Conservation (phyloP, 1,284 basidiomycete genomes). For the Austroboletus novae-zelandiae region DNA sequence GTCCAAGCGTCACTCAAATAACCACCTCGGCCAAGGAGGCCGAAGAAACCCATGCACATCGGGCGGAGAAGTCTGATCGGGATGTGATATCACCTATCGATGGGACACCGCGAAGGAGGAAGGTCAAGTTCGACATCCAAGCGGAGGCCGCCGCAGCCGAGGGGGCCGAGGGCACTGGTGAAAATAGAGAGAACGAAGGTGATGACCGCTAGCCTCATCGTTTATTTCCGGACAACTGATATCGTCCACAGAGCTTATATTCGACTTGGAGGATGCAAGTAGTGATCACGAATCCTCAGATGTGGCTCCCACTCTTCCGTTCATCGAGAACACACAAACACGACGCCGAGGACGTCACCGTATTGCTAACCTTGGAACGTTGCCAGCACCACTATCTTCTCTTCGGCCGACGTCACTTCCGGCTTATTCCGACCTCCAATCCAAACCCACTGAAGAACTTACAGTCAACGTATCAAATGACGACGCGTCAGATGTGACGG, state of each 20-base stretch:
- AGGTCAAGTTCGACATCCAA: conserved; percentile 72
- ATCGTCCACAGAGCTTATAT: conserved; percentile 54
- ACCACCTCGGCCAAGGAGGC: conserved; percentile 8
- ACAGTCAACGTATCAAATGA: conserved; percentile 2
- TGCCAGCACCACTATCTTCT: conserved; percentile 57
- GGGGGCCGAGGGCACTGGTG: conserved; percentile 35
- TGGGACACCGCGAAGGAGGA: conserved; percentile 48
- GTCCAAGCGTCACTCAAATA: conserved; percentile 14
- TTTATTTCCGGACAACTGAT: conserved; percentile 10
- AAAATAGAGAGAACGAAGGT: conserved; percentile 38
- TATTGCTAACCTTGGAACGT: conserved; percentile 34
- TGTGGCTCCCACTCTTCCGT: conserved; percentile 37
- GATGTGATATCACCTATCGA: conserved; percentile 17
- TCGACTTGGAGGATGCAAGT: conserved; percentile 58
- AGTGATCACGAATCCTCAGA: conserved; percentile 32
- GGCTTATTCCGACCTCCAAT: conserved; percentile 50
- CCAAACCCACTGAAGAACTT: conserved; percentile 18
- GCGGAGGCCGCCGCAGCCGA: conserved; percentile 51
- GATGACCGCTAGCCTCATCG: conserved; percentile 6
- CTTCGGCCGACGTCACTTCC: conserved; percentile 68
- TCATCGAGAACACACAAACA: conserved; percentile 42
- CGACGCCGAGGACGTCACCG: conserved; percentile 34
- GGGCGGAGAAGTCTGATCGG: conserved; percentile 13
- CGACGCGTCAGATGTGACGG: neutral
- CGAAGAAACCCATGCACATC: conserved; percentile 9